A percentile compares a stretch with the other conserved stretches of the same genome.
Evolutionary conservation across 768 basidiomycete species (phyloP).

Genomic region (Pholiota microspora): DNA sequence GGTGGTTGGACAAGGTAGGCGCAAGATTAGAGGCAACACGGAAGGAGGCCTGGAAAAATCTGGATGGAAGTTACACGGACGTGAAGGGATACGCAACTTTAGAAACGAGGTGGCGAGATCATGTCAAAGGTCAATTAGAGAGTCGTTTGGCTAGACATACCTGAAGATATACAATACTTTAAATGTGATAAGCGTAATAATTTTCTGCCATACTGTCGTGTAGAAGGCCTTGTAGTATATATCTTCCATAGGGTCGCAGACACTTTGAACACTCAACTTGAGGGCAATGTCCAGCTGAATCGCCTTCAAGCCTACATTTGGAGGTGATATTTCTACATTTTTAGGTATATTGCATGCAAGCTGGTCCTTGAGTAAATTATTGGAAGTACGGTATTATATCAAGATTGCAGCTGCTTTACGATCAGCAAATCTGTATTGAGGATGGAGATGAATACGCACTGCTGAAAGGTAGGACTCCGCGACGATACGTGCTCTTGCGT

Average conservation of each 20-base stretch:
- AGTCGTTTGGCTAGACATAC: slow-evolving; percentile 17
- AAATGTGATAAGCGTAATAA: too few species aligned
- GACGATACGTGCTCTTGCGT: slow-evolving; percentile 94
- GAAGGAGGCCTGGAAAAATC: slow-evolving; percentile 40
- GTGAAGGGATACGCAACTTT: slow-evolving; percentile 41
- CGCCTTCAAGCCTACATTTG: too few species aligned
- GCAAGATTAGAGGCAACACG: slow-evolving; percentile 35
- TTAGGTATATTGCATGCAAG: slow-evolving; percentile 1
- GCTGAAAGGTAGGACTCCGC: slow-evolving; percentile 94
- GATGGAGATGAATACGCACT: slow-evolving; percentile 43
- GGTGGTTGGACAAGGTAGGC: slow-evolving; percentile 42
- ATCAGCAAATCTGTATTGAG: background rate
- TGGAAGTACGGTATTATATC: background rate
- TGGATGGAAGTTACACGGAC: slow-evolving; percentile 33
- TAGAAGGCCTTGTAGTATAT: too few species aligned
- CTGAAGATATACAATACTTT: background rate
- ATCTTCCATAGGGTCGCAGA: too few species aligned
- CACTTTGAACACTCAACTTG: too few species aligned
- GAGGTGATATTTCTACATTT: slow-evolving; percentile 3
- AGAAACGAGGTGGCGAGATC: slow-evolving; percentile 38
- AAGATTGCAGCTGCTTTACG: slow-evolving; percentile 1
- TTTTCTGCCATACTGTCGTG: too few species aligned
- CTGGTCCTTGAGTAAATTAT: background rate
- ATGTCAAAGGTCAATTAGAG: slow-evolving; percentile 32
- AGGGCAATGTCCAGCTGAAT: too few species aligned